Evolutionary conservation across 352 stramenopile species (phyloP), one percentile per base, ranked within the genome.

Genomic region (Pythium chondricola): DNA sequence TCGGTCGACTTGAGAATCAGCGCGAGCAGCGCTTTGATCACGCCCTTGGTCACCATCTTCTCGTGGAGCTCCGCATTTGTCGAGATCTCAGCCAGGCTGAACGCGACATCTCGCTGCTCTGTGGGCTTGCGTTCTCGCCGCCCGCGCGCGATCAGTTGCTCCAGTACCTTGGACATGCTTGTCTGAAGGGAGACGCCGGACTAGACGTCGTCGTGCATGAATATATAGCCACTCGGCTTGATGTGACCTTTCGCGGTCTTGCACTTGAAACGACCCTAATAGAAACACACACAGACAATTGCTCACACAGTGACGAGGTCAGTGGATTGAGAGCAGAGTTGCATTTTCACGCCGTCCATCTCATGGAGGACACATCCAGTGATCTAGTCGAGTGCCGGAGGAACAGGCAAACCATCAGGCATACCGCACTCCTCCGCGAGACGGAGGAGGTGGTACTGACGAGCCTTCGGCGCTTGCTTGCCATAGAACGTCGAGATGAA

Each of bases 51-150:
- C 4, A 98, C 90, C 69, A 98, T 91, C 22, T 95, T 90, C 47
- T 96, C 87, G 67, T 98, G 92, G 16, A 96, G 67, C 33, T 97
- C 87, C 10, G 66, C 68, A 50, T 97, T 88, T 2, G 95, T 98
- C 11, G 93, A 98, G 41, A 98, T 94, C 58, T 98, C 93, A 6
- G 92, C 93, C 6, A 98, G 69, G 29, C 92, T 96, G 58, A 98
- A 98, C 13, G 91, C 86, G 6, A 98, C 94, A 63, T 98, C 89
- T 18, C 94, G 95, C 67, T 98, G 92, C 56, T 98, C 95, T 0
- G 84, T 86, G n/a, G 91, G 88, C 61, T 96, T 95, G 35, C 84
- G 74, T 45, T 97, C 93, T 8, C 94, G 87, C n/a, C 95, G 71
- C 3, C 94, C 95, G n/a, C 96, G 85, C 18, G 95, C 95, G 44